A percentile compares a stretch with the other conserved stretches of the same genome.
phyloP scores from a whole-genome alignment of 176 grass and related monocot genomes.

The Cymbopogon citratus region DNA sequence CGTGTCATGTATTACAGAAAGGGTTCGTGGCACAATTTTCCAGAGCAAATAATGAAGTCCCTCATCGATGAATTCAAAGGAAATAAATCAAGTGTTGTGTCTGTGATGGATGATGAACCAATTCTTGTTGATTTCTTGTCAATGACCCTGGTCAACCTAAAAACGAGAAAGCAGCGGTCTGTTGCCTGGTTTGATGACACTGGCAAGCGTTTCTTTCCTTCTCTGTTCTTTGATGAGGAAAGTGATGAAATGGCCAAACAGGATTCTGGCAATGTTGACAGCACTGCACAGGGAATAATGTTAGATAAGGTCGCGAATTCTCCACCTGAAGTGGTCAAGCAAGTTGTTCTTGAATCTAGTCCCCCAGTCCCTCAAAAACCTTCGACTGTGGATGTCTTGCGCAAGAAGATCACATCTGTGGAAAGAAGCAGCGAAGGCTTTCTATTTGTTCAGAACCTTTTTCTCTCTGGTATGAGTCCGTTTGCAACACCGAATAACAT shows the following conservation, averaged over 20 bases:
- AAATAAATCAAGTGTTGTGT: constrained; percentile 45
- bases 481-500: constrained; percentile 53
- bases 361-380: constrained; percentile 29
- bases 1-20: constrained; percentile 59
- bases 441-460: constrained; percentile 49
- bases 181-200: constrained; percentile 72
- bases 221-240: constrained; percentile 57
- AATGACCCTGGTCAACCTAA: constrained; percentile 60
- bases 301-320: constrained; percentile 27
- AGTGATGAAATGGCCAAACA: constrained; percentile 6
- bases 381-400: constrained; percentile 47
- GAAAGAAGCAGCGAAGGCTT: constrained; percentile 52
- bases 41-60: constrained; percentile 44
- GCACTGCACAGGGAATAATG: constrained; percentile 28
- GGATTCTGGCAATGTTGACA: constrained; percentile 12
- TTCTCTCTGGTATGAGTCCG: constrained; percentile 71
- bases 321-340: constrained; percentile 57
- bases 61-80: constrained; percentile 55
- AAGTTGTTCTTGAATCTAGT: constrained; percentile 55
- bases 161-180: constrained; percentile 52
- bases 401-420: constrained; percentile 59
- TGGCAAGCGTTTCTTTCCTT: constrained; percentile 58
- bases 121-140: constrained; percentile 72
- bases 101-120: constrained; percentile 45
- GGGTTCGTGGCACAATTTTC: constrained; percentile 54